Evolutionary conservation across 768 basidiomycete species (phyloP).

Genomic region (Psilocybe sp.): DNA sequence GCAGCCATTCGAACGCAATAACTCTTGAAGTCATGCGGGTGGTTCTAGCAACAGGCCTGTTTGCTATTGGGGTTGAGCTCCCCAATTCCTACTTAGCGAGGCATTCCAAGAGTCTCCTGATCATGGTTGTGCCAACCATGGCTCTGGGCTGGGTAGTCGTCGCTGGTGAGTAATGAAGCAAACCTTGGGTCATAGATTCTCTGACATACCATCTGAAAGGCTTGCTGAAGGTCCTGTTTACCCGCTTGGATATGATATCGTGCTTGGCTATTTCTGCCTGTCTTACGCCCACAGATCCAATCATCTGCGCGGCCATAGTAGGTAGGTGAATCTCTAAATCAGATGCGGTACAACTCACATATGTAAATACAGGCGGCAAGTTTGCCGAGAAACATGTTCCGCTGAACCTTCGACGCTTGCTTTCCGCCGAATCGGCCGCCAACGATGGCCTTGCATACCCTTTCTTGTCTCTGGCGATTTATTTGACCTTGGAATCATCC

Average conservation of each 20-base stretch:
- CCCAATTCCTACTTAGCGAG: conserved; percentile 80
- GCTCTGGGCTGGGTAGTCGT: conserved; percentile 81
- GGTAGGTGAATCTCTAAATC: conserved; percentile 30
- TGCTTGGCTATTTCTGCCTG: conserved; percentile 87
- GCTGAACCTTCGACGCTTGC: conserved; percentile 69
- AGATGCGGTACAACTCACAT: neutral
- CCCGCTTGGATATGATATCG: conserved; percentile 65
- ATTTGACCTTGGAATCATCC: conserved; percentile 72
- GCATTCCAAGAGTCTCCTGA: conserved; percentile 67
- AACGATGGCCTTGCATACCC: conserved; percentile 97
- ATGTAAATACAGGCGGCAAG: conserved; percentile 49
- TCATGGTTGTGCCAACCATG: conserved; percentile 83
- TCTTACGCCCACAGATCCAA: conserved; percentile 92
- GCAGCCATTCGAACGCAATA: conserved; percentile 45
- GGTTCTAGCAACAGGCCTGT: conserved; percentile 88
- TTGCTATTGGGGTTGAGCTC: conserved; percentile 93
- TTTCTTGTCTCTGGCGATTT: conserved; percentile 83
- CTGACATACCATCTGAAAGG: conserved; percentile 29
- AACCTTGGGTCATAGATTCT: neutral
- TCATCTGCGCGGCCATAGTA: conserved; percentile 83
- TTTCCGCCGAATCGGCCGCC: conserved; percentile 88
- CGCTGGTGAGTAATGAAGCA: conserved; percentile 41
- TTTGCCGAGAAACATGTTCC: conserved; percentile 73
- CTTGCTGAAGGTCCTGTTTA: conserved; percentile 71
- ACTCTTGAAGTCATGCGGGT: conserved; percentile 83